Base-by-base conservation (phyloP, 2,329 filamentous ascomycete species). In the Stylonectria norvegica region DNA sequence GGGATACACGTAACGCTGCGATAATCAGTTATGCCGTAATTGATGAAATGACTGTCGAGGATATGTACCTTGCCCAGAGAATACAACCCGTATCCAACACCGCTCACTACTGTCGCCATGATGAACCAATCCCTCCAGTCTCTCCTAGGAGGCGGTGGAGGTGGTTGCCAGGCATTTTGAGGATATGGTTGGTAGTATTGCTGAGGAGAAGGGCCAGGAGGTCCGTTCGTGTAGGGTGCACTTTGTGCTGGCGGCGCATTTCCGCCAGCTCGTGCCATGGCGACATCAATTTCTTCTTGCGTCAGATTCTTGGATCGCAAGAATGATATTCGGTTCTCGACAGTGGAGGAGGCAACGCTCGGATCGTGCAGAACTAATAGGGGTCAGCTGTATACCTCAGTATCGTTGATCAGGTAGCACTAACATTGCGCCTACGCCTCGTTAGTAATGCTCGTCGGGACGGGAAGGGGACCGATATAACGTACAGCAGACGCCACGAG, bases 91-190 rank as follows among this genome's bases (percentile, higher is more conserved):
- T 96, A 97, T 27, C 89, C 78, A 15, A 96, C 83, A 34, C 90
- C 89, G 42, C 89, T 85, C 48, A 94, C 85, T 10, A 97, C 87
- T 0, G 93, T 98, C 6, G 93, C 93, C 89, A 97, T 95, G 66
- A 98, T 97, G 68, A 98, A 98, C 86, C 89, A 97, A 62, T 98
- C 93, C 47, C 94, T 79, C 93, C 93, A 98, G 68, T 98, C 93
- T 59, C 93, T 76, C 61, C 81, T 83, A 3, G 89, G 89, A 3
- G 81, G 68, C 40, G 76, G 72, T 2, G 75, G 75, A 4, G 78
- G 69, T 20, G 71, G 72, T 56, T 79, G 78, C 78, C 78, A 83
- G 52, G 73, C 69, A 43, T 75, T 68, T 45, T 73, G 73, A 35
- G 71, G 66, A 40, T 75, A 75, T 25, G 68, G 67, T 47, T 68